Evolutionary conservation across 371 early-diverging fungal genomes (phyloP), one percentile per base, ranked within the genome.

Genomic region (Syncephalis fuscata): DNA sequence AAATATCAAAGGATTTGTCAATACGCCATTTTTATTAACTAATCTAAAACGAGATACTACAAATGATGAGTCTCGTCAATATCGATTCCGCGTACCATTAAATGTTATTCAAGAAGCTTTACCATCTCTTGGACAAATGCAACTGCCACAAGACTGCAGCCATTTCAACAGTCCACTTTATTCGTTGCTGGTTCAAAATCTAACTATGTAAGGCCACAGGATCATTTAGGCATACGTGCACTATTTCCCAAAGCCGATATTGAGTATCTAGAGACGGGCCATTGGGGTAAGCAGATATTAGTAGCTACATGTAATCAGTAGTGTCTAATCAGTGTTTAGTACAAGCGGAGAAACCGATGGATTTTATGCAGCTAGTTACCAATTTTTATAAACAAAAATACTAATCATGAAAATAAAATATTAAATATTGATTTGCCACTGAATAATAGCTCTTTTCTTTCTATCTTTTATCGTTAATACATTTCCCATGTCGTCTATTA

Each of bases 11-110:
- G 58, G 76, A 84, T 46, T 15, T 76, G 0, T 57, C 70, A 3
- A 63, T 89, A 2, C 76, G 94, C 0, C 86, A 84, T 60, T 93
- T 93, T 57, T 93, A 50, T 63, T 93, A 46, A 93, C 94, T 10
- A 93, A 93, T 55, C 64, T 89, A 48, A 87, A 83, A 50, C 61
- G 66, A 42, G 52, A 62, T 16, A 39, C 49, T 0, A 52, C 63
- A 8, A 55, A 47, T 2, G 69, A 67, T 9, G 25, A 48, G 1
- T 50, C 45, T 1, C 72, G 68, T 9, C 43, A 47, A 0, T 76
- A 76, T 48, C 57, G 55, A 15, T 85, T 79, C 54, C 70, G 89
- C 22, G 66, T 89, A 21, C 90, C 90, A 4, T 62, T 86, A 17
- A 61, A 73, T 14, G 70, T 72, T 3, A 51, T 93, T 1, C 74